Evolutionary conservation across 2,329 filamentous ascomycete species (phyloP).

Genomic region (Hypoxylon sp.): DNA sequence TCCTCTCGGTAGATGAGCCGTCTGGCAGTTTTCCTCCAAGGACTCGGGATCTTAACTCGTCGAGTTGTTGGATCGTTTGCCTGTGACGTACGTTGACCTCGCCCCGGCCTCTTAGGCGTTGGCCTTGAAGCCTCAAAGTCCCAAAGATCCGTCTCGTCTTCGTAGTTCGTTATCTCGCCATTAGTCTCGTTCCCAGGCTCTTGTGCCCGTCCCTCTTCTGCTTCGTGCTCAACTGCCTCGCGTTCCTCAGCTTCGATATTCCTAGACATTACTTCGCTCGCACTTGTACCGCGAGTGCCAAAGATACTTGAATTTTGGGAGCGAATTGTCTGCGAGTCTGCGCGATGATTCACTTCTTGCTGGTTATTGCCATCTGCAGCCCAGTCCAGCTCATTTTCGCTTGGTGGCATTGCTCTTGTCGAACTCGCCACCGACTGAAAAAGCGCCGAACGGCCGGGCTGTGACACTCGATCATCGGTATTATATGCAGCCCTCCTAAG

Average conservation of each 20-base stretch:
- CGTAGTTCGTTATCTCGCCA: conserved; percentile 29
- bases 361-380: conserved; percentile 35
- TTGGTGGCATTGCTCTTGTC: conserved; percentile 39
- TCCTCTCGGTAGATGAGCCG: conserved; percentile 55
- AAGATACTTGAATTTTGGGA: conserved; percentile 39
- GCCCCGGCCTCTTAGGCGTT: conserved; percentile 54
- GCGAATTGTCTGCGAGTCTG: conserved; percentile 31
- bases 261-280: conserved; percentile 29
- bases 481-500: conserved; percentile 25
- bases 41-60: conserved; percentile 57
- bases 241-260: conserved; percentile 45
- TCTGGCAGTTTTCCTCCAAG: conserved; percentile 58
- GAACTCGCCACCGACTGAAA: conserved; percentile 40
- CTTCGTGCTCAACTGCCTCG: conserved; percentile 24
- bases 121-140: conserved; percentile 69
- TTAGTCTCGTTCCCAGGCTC: conserved; percentile 31
- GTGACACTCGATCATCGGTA: conserved; percentile 15
- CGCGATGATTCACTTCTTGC: conserved; percentile 32
- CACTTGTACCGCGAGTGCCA: conserved; percentile 35
- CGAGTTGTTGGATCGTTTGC: conserved; percentile 44
- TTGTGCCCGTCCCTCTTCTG: conserved; percentile 39
- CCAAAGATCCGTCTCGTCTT: conserved; percentile 67
- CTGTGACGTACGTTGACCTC: conserved; percentile 41
- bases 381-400: conserved; percentile 42
- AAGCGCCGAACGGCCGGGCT: conserved; percentile 10